Evolutionary conservation across 2,329 filamentous ascomycete species (phyloP).

Genomic region (Aureobasidium mangrovei): DNA sequence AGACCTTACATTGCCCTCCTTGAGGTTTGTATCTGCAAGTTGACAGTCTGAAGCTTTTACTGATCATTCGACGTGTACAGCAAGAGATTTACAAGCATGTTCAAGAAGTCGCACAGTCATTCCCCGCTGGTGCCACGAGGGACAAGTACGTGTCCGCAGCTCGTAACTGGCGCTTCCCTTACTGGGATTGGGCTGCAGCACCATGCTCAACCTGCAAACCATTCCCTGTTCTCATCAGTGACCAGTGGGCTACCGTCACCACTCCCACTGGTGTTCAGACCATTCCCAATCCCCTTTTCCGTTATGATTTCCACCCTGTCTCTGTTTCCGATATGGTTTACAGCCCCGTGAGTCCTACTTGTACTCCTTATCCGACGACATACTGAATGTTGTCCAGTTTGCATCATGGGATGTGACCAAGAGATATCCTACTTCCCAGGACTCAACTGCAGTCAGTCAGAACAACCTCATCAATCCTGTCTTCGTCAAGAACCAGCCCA

Average conservation of each 20-base stretch:
- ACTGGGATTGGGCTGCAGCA: slow-evolving; percentile 41
- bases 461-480: slow-evolving; percentile 48
- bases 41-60: neutral
- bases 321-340: slow-evolving; percentile 50
- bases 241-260: slow-evolving; percentile 30
- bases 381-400: slow-evolving; percentile 35
- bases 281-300: slow-evolving; percentile 28
- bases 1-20: slow-evolving; percentile 63
- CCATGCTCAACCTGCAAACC: slow-evolving; percentile 25
- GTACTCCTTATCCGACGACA: neutral
- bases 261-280: slow-evolving; percentile 26
- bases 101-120: slow-evolving; percentile 33
- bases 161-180: slow-evolving; percentile 35
- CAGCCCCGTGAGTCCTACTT: slow-evolving; percentile 45
- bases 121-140: slow-evolving; percentile 30
- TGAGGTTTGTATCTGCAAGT: slow-evolving; percentile 36
- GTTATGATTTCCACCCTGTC: slow-evolving; percentile 41
- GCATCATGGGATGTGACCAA: slow-evolving; percentile 53
- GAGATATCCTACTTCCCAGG: slow-evolving; percentile 42
- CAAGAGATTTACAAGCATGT: slow-evolving; percentile 36
- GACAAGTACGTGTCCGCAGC: slow-evolving; percentile 34
- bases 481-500: slow-evolving; percentile 45
- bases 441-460: slow-evolving; percentile 45
- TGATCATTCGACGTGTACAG: slow-evolving; percentile 19
- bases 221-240: slow-evolving; percentile 32